Evolutionary conservation across 2,329 filamentous ascomycete species (phyloP).

Genomic region (Cladophialophora exuberans): DNA sequence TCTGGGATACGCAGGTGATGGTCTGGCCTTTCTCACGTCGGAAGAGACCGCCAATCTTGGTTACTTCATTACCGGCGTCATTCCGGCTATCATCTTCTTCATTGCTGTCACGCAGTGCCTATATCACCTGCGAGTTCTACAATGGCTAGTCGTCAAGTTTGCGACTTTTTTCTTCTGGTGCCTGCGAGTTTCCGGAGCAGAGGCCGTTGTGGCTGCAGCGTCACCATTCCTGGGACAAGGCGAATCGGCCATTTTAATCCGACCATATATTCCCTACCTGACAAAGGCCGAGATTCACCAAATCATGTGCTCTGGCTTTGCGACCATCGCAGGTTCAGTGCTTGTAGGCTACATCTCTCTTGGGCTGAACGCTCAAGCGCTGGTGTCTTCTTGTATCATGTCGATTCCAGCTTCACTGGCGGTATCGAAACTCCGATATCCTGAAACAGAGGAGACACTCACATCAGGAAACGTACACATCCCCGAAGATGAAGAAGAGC

Average conservation of each 20-base stretch:
- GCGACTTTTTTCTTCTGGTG: conserved; percentile 90
- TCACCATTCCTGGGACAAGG: conserved; percentile 94
- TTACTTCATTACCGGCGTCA: conserved; percentile 77
- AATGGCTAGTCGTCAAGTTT: conserved; percentile 89
- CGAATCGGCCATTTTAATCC: conserved; percentile 90
- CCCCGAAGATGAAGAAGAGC: conserved; percentile 75
- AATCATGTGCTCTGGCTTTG: conserved; percentile 89
- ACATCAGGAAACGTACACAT: conserved; percentile 81
- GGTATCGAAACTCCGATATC: conserved; percentile 85
- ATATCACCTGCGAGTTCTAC: conserved; percentile 77
- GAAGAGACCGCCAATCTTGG: conserved; percentile 45
- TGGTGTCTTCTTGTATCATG: conserved; percentile 94
- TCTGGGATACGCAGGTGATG: conserved; percentile 74
- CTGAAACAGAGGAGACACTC: conserved; percentile 82
- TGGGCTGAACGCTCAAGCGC: conserved; percentile 79
- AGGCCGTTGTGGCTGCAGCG: conserved; percentile 90
- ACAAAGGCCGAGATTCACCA: conserved; percentile 89
- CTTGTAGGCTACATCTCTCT: conserved; percentile 83
- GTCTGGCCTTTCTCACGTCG: conserved; percentile 72
- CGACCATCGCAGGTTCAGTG: conserved; percentile 87
- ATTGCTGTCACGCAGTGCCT: conserved; percentile 86
- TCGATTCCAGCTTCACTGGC: conserved; percentile 89
- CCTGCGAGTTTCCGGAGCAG: conserved; percentile 83
- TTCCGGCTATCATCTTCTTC: conserved; percentile 97
- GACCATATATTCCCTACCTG: conserved; percentile 81